phyloP scores from a whole-genome alignment of 768 basidiomycete genomes.

The Cystobasidium onofrii region DNA sequence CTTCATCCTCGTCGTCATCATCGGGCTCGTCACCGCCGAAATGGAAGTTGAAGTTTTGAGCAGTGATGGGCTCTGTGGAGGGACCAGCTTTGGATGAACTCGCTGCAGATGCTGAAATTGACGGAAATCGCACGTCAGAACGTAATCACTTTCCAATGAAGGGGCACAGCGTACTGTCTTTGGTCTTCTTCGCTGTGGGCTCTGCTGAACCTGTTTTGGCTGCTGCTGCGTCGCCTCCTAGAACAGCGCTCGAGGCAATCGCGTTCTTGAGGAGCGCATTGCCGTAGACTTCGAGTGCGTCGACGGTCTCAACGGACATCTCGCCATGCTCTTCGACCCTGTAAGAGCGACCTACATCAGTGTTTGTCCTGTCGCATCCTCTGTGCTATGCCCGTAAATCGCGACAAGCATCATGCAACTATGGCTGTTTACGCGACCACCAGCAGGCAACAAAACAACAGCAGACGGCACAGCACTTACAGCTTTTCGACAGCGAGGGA shows the following conservation, averaged over 20 bases:
- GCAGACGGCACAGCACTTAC: slow-evolving; percentile 54
- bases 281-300: slow-evolving; percentile 82
- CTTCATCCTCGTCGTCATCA: slow-evolving; percentile 42
- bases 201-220: slow-evolving; percentile 45
- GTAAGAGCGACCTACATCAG: background rate
- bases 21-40: slow-evolving; percentile 76
- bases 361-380: background rate
- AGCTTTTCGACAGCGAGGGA: slow-evolving; percentile 71
- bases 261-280: slow-evolving; percentile 89
- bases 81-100: slow-evolving; percentile 4
- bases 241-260: slow-evolving; percentile 71
- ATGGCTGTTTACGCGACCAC: background rate
- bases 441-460: background rate
- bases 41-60: slow-evolving; percentile 59
- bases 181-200: slow-evolving; percentile 29
- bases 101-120: background rate
- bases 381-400: background rate
- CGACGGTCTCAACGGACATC: slow-evolving; percentile 71
- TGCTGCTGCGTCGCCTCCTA: slow-evolving; percentile 71
- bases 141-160: too few species aligned
- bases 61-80: slow-evolving; percentile 36
- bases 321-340: slow-evolving; percentile 72
- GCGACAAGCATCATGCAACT: background rate
- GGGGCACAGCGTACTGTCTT: background rate
- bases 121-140: background rate